Evolutionary conservation across 2,329 filamentous ascomycete genomes (phyloP).

Genomic region (Alternaria postmessia): DNA sequence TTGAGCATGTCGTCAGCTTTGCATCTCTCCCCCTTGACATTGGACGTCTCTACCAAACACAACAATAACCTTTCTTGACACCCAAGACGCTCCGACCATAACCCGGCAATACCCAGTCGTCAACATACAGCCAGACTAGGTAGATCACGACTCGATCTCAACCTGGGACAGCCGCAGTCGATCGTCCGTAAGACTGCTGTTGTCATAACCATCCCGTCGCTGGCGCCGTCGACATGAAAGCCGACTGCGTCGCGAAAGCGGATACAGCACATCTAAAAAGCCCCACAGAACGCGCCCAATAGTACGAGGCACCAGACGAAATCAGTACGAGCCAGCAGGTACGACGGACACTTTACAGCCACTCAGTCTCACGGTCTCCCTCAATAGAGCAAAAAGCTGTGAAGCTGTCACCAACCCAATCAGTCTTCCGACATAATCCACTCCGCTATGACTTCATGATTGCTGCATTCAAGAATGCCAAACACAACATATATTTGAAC

Average conservation of each 20-base stretch:
- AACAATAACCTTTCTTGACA: not conserved
- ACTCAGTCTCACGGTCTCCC: too few species aligned
- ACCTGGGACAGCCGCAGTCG: not conserved
- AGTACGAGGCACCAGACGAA: too few species aligned
- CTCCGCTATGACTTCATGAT: not conserved
- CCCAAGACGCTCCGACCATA: not conserved
- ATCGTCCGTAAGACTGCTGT: not conserved
- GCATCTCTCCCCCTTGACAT: not conserved
- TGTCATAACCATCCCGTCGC: not conserved
- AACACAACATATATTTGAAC: not conserved
- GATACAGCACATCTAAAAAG: too few species aligned
- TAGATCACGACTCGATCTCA: not conserved
- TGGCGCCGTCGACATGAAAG: too few species aligned
- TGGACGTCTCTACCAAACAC: not conserved
- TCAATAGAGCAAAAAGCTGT: too few species aligned
- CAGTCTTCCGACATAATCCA: too few species aligned
- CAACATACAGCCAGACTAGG: not conserved
- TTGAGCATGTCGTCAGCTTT: not conserved
- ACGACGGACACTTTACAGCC: too few species aligned
- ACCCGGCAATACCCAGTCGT: not conserved
- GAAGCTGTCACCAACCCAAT: too few species aligned
- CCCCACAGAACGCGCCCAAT: too few species aligned
- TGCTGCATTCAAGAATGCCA: not conserved
- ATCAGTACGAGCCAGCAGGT: too few species aligned
- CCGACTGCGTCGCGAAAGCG: too few species aligned